Conservation (phyloP, 805 yeast genomes). For the Yarrowia osloensis region DNA sequence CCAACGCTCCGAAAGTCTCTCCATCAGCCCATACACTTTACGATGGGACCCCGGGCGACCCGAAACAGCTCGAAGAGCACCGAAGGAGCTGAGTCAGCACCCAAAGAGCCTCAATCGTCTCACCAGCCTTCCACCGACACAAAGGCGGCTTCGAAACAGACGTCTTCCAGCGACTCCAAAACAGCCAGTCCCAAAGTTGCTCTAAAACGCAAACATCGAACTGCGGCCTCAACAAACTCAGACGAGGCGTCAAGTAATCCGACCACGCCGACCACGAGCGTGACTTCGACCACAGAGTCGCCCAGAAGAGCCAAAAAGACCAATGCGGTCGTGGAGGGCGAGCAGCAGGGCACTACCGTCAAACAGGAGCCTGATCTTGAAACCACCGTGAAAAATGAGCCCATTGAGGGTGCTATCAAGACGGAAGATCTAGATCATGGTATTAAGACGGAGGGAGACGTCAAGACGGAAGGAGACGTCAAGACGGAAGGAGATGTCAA, state of each 20-base stretch:
- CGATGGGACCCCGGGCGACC: not conserved
- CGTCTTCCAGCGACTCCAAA: not conserved
- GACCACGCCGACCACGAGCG: not conserved
- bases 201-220: not conserved
- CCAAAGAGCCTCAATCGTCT: not conserved
- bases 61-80: not conserved
- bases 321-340: not conserved
- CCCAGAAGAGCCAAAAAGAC: slow-evolving; percentile 7
- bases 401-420: not conserved
- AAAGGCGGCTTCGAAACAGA: not conserved
- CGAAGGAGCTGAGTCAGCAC: not conserved
- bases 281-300: not conserved
- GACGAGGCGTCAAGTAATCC: not conserved
- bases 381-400: not conserved
- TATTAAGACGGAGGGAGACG: not conserved
- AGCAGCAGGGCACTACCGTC: not conserved
- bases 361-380: not conserved
- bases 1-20: not conserved
- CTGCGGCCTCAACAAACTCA: not conserved
- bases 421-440: not conserved
- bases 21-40: slow-evolving; percentile 3
- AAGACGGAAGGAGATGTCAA: not conserved
- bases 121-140: not conserved
- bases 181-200: slow-evolving; percentile 1
- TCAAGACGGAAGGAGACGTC: not conserved